These are phyloP conservation scores for Trametes meyenii DNA, from an alignment of 768 basidiomycete genomes.

Conservation along the genomic window DNA sequence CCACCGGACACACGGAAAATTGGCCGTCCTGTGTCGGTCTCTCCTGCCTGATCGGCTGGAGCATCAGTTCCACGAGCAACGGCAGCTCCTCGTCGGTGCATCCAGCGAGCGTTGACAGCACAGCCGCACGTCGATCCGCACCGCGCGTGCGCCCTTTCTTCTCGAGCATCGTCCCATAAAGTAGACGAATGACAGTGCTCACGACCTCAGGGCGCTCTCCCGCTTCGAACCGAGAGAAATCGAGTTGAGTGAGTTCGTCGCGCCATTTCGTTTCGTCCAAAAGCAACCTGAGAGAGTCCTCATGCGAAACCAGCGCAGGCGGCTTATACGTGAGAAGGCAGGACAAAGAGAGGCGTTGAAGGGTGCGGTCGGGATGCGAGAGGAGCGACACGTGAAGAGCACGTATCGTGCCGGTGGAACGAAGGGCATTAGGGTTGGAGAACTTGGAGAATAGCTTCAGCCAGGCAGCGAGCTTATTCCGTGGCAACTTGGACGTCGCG, in stretches of 20 bases:
- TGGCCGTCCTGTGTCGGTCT: slow-evolving; percentile 35
- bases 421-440: slow-evolving; percentile 87
- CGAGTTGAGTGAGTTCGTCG: slow-evolving; percentile 80
- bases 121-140: slow-evolving; percentile 70
- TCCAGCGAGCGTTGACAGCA: slow-evolving; percentile 68
- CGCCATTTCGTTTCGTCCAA: slow-evolving; percentile 88
- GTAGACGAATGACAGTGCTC: slow-evolving; percentile 68
- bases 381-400: slow-evolving; percentile 72
- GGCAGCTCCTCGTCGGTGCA: slow-evolving; percentile 75
- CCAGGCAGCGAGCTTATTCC: slow-evolving; percentile 71
- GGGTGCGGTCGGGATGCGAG: slow-evolving; percentile 78
- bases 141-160: slow-evolving; percentile 69
- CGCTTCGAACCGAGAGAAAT: slow-evolving; percentile 57
- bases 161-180: slow-evolving; percentile 90
- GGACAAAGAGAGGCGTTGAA: slow-evolving; percentile 75
- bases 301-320: slow-evolving; percentile 52
- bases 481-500: slow-evolving; percentile 48
- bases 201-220: slow-evolving; percentile 67
- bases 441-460: slow-evolving; percentile 89
- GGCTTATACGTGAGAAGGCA: slow-evolving; percentile 86
- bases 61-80: slow-evolving; percentile 85
- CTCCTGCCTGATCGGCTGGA: slow-evolving; percentile 57
- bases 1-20: slow-evolving; percentile 37
- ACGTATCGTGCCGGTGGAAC: slow-evolving; percentile 65
- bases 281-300: slow-evolving; percentile 67